phyloP scores from a whole-genome alignment of 139 green algal species.

The Chlamydomonas sphaeroides region DNA sequence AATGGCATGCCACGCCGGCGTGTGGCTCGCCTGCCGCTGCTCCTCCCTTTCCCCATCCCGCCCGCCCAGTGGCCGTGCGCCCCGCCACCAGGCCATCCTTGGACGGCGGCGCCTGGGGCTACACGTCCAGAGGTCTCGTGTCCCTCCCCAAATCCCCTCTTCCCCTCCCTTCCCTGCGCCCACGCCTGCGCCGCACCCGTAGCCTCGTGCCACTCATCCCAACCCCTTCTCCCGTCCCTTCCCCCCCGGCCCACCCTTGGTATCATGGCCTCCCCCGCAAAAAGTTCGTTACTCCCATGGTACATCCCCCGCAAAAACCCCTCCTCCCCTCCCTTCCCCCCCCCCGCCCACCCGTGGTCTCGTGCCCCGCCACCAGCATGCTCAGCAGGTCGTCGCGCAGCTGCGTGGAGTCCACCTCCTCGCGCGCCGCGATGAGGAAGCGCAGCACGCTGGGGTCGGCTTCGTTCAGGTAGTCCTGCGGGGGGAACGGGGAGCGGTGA shows the following conservation, averaged over 20 bases:
- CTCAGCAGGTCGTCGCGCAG: conserved; percentile 97
- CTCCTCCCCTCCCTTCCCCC: no score
- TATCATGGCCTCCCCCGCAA: background rate
- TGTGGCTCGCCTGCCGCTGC: no score
- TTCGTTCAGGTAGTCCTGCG: conserved; percentile 87
- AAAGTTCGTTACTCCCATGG: no score
- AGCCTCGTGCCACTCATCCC: background rate
- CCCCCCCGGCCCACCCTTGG: background rate
- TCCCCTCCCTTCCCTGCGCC: no score
- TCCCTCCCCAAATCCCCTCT: no score
- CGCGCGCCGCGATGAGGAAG: conserved; percentile 94
- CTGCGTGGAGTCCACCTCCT: conserved; percentile 90
- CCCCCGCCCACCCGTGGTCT: conserved; percentile 84
- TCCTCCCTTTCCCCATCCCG: no score
- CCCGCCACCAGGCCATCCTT: no score
- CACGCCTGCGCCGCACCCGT: background rate
- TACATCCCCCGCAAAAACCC: no score
- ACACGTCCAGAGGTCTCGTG: no score
- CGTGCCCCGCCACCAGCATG: conserved; percentile 99
- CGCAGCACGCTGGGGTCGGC: conserved; percentile 93
- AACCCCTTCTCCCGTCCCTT: background rate
- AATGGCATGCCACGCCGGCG: no score
- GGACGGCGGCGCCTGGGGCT: no score
- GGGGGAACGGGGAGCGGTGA: background rate
- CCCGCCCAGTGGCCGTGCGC: no score